Conservation (phyloP, 2,329 filamentous ascomycete genomes). For the Zasmidium cellare region DNA sequence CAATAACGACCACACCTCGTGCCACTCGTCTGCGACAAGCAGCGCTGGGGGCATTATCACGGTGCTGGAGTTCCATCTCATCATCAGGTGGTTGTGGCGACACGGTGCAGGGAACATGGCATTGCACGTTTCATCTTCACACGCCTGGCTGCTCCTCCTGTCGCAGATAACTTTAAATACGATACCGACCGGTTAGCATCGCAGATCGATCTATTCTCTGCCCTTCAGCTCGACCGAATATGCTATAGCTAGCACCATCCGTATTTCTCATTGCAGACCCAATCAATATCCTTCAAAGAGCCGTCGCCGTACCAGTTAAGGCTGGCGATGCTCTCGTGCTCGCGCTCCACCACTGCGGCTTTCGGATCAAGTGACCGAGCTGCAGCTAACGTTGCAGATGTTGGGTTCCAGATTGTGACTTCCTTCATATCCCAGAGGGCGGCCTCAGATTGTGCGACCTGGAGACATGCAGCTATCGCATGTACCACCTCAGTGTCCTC, state of each 20-base stretch:
- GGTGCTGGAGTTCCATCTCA: not conserved
- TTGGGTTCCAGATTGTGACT: conserved; percentile 84
- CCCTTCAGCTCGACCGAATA: not conserved
- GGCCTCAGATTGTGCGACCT: conserved; percentile 69
- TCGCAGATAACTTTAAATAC: not conserved
- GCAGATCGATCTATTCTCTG: conserved; percentile 10
- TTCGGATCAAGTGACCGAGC: conserved; percentile 48
- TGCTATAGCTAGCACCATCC: conserved; percentile 63
- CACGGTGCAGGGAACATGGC: not conserved
- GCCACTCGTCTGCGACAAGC: not conserved
- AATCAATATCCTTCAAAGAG: conserved; percentile 58
- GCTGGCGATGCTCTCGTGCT: conserved; percentile 68
- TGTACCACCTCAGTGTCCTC: conserved; percentile 38
- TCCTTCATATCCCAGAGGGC: conserved; percentile 67
- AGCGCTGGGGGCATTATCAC: not conserved
- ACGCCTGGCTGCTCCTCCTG: not conserved
- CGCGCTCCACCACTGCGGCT: conserved; percentile 56
- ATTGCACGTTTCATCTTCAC: conserved; percentile 1
- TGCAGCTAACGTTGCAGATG: conserved; percentile 47
- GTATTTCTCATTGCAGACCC: conserved; percentile 76
- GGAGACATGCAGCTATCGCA: conserved; percentile 63
- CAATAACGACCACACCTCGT: not conserved
- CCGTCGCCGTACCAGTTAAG: conserved; percentile 68
- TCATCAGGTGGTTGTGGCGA: not conserved
- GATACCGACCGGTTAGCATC: not conserved